Evolutionary conservation across 176 grass and related monocot genomes (phyloP), one percentile per base, ranked within the genome.

Genomic region (Oryza glumipatula): DNA sequence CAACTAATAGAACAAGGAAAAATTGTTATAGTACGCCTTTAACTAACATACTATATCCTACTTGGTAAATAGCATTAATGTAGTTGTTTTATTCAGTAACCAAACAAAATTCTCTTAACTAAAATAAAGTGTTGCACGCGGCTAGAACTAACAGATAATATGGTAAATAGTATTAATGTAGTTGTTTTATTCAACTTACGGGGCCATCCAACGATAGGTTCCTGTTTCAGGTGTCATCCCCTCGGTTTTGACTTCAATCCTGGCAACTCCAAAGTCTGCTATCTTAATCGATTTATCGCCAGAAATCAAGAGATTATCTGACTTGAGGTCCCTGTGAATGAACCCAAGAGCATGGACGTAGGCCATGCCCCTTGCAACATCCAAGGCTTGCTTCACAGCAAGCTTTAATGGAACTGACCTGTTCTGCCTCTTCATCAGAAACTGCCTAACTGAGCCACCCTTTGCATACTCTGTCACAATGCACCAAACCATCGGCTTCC

Each of bases 181-280:
- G 32, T 41, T 35, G 16, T 12, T 67, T 65, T 67, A 16, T 74
- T 65, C 26, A 66, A 88, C 90, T 83, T 92, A 92, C 90, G 90
- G 90, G 65, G 90, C 90, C 85, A 92, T 92, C 90, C 90, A 92
- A 74, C 90, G 90, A 47, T 92, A 92, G 32, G 90, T 92, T 80
- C 90, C 90, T 73, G 90, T 92, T 81, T 92, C 90, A 54, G 90
- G 90, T 28, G 85, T 92, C 90, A 92, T 92, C 4, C 90, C 90
- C 66, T 92, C 90, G 3, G 90, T 82, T 21, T 92, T 83, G 21
- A 92, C 71, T 69, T 92, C 85, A 81, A 92, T 92, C 64, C 90
- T 71, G 16, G 90, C 85, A 11, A 92, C 89, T 56, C 86, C 86
- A 88, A 91, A 91, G 52, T 88, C 89, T 64, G 89, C 84, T 88